Conservation (phyloP, 352 stramenopile species). For the Plasmopara halstedii region DNA sequence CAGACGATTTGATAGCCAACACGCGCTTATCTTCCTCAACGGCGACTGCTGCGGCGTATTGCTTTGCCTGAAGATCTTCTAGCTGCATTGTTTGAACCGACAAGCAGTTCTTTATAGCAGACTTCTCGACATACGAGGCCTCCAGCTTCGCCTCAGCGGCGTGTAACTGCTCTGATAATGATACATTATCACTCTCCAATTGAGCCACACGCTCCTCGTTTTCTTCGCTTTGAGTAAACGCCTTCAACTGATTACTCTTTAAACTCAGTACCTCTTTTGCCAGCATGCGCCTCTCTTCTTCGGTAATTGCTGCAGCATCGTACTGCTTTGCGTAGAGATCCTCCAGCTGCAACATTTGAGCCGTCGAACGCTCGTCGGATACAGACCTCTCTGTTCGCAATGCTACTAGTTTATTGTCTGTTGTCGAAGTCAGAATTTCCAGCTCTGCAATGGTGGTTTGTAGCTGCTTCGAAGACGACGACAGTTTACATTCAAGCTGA, state of each 20-base stretch:
- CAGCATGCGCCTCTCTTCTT: conserved; percentile 16
- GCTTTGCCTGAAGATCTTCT: background rate
- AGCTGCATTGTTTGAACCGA: conserved; percentile 1
- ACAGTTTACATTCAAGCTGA: background rate
- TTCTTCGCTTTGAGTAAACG: conserved; percentile 9
- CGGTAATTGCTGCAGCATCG: background rate
- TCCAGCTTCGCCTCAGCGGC: conserved; percentile 8
- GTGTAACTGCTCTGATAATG: conserved; percentile 1
- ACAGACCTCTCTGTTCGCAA: conserved; percentile 7
- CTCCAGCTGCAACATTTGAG: conserved; percentile 11
- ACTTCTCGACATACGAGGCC: conserved; percentile 12
- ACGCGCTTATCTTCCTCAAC: conserved; percentile 3
- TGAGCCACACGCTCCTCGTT: conserved; percentile 1
- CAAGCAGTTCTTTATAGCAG: conserved; percentile 1
- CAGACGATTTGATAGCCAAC: background rate
- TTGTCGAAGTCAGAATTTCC: background rate
- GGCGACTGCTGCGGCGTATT: background rate
- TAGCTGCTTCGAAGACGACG: background rate
- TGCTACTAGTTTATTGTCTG: conserved; percentile 5
- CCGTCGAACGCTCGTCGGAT: background rate
- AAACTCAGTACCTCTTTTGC: conserved; percentile 14
- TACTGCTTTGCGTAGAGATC: conserved; percentile 8
- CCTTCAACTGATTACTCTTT: conserved; percentile 10
- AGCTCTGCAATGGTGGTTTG: background rate
- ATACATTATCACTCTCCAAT: background rate